These are phyloP conservation scores for Fermentozyma sake DNA, from an alignment of 1,139 yeast species.

Conservation along the genomic window DNA sequence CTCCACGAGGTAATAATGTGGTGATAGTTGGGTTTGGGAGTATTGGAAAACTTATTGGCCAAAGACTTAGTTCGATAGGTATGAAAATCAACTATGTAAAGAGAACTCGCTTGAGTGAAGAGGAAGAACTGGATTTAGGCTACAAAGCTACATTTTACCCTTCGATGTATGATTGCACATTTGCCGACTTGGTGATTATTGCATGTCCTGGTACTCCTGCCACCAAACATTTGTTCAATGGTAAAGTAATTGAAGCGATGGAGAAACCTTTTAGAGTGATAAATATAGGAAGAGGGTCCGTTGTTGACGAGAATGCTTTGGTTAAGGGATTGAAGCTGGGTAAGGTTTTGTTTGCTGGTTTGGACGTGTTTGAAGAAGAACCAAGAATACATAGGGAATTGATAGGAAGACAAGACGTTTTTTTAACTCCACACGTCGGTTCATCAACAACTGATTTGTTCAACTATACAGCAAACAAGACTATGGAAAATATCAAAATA, in stretches of 20 bases:
- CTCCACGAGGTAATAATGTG: slow-evolving; percentile 20
- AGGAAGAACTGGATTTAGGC: slow-evolving; percentile 12
- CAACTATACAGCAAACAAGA: slow-evolving; percentile 41
- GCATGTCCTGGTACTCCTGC: slow-evolving; percentile 65
- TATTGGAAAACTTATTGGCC: slow-evolving; percentile 19
- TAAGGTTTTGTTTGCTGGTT: slow-evolving; percentile 66
- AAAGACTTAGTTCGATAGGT: slow-evolving; percentile 17
- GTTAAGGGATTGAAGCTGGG: slow-evolving; percentile 65
- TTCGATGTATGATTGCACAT: slow-evolving; percentile 16
- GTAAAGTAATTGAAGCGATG: slow-evolving; percentile 43
- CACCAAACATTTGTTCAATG: slow-evolving; percentile 55
- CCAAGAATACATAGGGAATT: slow-evolving; percentile 54
- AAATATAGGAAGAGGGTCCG: slow-evolving; percentile 73
- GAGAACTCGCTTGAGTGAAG: slow-evolving; percentile 11
- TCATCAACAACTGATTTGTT: slow-evolving; percentile 57
- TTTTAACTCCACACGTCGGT: slow-evolving; percentile 74
- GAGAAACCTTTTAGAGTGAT: slow-evolving; percentile 56
- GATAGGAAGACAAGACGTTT: slow-evolving; percentile 59
- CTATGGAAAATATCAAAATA: slow-evolving; percentile 8
- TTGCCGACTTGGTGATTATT: slow-evolving; percentile 58
- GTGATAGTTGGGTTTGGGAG: slow-evolving; percentile 24
- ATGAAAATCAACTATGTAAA: slow-evolving; percentile 23
- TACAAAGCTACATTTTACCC: slow-evolving; percentile 15
- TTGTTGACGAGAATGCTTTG: slow-evolving; percentile 70
- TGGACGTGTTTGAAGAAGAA: slow-evolving; percentile 76